These are phyloP conservation scores for Xylariaceae sp. DNA, from an alignment of 2,329 filamentous ascomycete species.

Conservation along the genomic window DNA sequence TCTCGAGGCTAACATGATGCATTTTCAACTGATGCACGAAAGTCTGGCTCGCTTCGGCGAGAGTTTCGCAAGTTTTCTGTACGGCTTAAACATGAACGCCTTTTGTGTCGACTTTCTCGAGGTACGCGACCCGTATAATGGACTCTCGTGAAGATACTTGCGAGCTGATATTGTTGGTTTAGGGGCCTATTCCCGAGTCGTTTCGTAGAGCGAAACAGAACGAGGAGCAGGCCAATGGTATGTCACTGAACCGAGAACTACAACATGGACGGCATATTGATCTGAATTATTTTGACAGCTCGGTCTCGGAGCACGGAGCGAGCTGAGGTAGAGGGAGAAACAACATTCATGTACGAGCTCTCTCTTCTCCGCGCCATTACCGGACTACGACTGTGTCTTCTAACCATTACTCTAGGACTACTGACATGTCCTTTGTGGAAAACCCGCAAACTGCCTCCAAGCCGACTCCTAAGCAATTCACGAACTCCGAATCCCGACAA, in stretches of 20 bases:
- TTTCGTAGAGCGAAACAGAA: slow-evolving; percentile 63
- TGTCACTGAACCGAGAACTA: background rate
- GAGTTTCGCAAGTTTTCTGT: slow-evolving; percentile 91
- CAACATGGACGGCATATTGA: slow-evolving; percentile 4
- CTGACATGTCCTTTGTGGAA: slow-evolving; percentile 85
- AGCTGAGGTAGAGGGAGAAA: slow-evolving; percentile 54
- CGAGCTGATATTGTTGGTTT: slow-evolving; percentile 2
- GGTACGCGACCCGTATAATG: slow-evolving; percentile 40
- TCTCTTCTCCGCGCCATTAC: slow-evolving; percentile 13
- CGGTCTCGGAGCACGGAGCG: slow-evolving; percentile 30
- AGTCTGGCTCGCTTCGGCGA: slow-evolving; percentile 89
- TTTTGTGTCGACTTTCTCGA: slow-evolving; percentile 98
- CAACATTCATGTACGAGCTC: slow-evolving; percentile 73
- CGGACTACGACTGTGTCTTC: slow-evolving; percentile 16
- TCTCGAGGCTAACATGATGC: slow-evolving; percentile 94
- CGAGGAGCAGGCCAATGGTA: slow-evolving; percentile 32
- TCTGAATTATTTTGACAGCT: slow-evolving; percentile 5
- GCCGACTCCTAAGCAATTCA: slow-evolving; percentile 41
- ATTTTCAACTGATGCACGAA: slow-evolving; percentile 95
- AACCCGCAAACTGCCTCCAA: slow-evolving; percentile 62
- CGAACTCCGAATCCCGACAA: slow-evolving; percentile 39
- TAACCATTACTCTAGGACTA: slow-evolving; percentile 56
- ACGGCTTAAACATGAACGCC: slow-evolving; percentile 97
- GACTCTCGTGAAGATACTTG: background rate
- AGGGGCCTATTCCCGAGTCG: slow-evolving; percentile 80